Base-by-base conservation (phyloP, 23 red algal species). In the Gracilaria vermiculophylla region DNA sequence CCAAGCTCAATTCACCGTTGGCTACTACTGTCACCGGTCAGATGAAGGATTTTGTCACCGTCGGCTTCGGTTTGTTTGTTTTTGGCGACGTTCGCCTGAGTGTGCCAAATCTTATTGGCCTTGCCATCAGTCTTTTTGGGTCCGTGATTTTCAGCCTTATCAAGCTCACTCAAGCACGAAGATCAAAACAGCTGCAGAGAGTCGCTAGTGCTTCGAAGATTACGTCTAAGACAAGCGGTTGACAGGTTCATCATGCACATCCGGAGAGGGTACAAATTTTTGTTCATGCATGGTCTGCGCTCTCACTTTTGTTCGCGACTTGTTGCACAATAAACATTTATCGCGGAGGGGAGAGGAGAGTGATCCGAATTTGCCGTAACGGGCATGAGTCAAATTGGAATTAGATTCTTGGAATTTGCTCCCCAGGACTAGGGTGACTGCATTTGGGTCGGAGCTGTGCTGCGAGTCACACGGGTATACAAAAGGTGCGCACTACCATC, bases 21-120 rank as follows among this genome's bases (percentile, higher is more conserved):
- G 89, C 95, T 15, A 90, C 89, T 27, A 97, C 90, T 33, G 86
- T 97, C 23, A 92, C 95, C n/a, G 88, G 87, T 54, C 95, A 97
- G 76, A 76, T 88, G 31, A 97, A 97, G 84, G 95, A 97, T 49
- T 70, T 97, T 44, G 84, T 94, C 29, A 88, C 89, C 11, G 74
- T 97, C 3, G 66, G 80, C 4, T 82, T 91, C 19, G 89, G 95
- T 62, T 48, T 89, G 11, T 81, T 82, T 66, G 82, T 93, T 15
- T 88, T 89, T 77, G 92, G 92, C 66, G 85, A 88, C 34, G 72
- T 81, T 2, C 61, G 52, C 17, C 27, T 95, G 65, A 83, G 49
- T n/a, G 62, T 62, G 25, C 78, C 77, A 60, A 95, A 95, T 41
- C 50, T 89, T 58, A 36, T 77, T 24, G 92, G 92, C 15, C 51